These are phyloP conservation scores for Hyaloperonospora arabidopsidis DNA, from an alignment of 352 stramenopile species.

Conservation along the genomic window DNA sequence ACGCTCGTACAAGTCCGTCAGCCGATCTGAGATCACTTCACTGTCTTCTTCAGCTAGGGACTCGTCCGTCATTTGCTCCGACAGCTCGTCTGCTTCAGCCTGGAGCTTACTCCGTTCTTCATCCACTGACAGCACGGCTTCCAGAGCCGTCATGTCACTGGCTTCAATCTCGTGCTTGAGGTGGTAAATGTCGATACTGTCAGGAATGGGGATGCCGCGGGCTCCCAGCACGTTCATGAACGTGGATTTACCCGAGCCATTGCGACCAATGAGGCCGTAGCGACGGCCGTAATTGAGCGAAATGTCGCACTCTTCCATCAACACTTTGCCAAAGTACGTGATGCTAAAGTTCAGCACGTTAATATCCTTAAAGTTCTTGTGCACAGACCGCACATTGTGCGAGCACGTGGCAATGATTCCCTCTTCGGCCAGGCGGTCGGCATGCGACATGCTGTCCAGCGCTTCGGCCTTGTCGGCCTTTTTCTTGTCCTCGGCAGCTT, in stretches of 20 bases:
- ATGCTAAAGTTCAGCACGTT: constrained; percentile 96
- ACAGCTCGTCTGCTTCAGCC: constrained; percentile 88
- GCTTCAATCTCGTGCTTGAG: constrained; percentile 95
- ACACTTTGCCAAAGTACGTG: constrained; percentile 92
- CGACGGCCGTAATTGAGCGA: constrained; percentile 96
- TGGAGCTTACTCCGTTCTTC: constrained; percentile 91
- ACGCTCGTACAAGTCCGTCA: constrained; percentile 92
- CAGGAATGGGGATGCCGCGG: constrained; percentile 90
- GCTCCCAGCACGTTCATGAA: constrained; percentile 96
- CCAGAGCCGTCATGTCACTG: constrained; percentile 89
- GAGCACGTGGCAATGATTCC: constrained; percentile 96
- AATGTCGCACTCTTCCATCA: constrained; percentile 94
- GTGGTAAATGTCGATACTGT: constrained; percentile 95
- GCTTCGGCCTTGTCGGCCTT: constrained; percentile 53
- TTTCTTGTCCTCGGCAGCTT: constrained; percentile 71
- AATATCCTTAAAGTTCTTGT: constrained; percentile 96
- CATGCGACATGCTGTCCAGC: constrained; percentile 63
- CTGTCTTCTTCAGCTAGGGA: constrained; percentile 82
- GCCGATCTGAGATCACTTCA: constrained; percentile 80
- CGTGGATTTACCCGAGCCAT: constrained; percentile 94
- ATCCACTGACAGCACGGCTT: constrained; percentile 93
- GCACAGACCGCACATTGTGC: constrained; percentile 82
- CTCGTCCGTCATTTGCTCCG: constrained; percentile 86
- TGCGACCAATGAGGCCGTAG: constrained; percentile 95
- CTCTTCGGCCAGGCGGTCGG: constrained; percentile 87